Base-by-base conservation (phyloP, 164 flowering plant species). In the Chimonanthus praecox region DNA sequence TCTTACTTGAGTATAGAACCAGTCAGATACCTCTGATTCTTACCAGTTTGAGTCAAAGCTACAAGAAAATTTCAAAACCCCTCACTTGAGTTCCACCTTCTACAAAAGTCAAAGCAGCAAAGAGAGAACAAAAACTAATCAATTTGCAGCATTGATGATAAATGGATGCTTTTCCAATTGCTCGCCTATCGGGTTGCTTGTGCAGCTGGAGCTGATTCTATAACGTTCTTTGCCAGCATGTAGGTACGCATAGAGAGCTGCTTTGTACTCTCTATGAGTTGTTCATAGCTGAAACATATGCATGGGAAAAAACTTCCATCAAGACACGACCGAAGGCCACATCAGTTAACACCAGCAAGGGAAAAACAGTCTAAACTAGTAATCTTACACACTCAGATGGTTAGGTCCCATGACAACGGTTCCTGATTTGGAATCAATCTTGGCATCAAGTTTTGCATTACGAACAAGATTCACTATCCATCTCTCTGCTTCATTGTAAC, bases 391-490 rank as follows among this genome's bases (percentile, higher is more conserved):
- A 76, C 89, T 87, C 64, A 89, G 86, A 33, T 88, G 83, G 70
- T 80, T 87, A 9, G 97, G 94, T 63, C 88, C 97, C 92, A 94
- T 94, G 11, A 87, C 49, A 73, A 94, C 85, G 66, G 97, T 94
- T 75, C 99, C 97, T 0, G 88, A 75, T 79, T 89, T 54, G 6
- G 97, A 83, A 78, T 92, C 97, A 65, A 94, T 91, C 82, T 90
- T 94, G 45, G 95, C 97, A 73, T 91, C 96, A 47, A 91, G 94
- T 80, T 92, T 94, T 74, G 97, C 89, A 82, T 84, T 87, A 47
- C 89, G 85, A 65, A 94, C 87, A 64, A 92, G 97, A 82, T 87
- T 94, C 77, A 92, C 94, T 71, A 92, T 91, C 99, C 99, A 94
- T 83, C 95, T 92, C 83, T 92, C 97, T 46, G 97, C 97, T 71